Conservation (phyloP, 176 grass and related monocot species). For the Triticum timopheevii region DNA sequence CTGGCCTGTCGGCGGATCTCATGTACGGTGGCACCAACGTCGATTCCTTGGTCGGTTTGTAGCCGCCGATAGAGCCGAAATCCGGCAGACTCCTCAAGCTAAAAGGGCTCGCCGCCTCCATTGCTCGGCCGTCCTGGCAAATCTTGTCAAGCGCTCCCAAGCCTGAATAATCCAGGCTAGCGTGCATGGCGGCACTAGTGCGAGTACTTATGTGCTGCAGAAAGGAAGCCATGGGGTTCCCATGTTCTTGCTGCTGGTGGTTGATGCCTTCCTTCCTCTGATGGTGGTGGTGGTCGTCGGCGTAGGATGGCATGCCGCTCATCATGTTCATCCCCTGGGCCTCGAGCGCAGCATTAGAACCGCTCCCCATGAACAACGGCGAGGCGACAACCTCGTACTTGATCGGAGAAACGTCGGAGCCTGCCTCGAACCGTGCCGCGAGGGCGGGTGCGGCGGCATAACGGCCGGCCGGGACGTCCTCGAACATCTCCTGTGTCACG, state of each 20-base stretch:
- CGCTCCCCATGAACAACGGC: conserved; percentile 25
- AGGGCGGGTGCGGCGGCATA: conserved; percentile 14
- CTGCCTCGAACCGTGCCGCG: conserved; percentile 7
- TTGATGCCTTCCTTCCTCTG: conserved; percentile 25
- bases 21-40: conserved; percentile 26
- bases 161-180: conserved; percentile 47
- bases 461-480: conserved; percentile 26
- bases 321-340: conserved; percentile 36
- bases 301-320: conserved; percentile 32
- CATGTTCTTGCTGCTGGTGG: conserved; percentile 27
- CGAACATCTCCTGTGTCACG: conserved; percentile 45
- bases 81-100: conserved; percentile 44
- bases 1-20: conserved; percentile 34
- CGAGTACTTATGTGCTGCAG: conserved; percentile 48
- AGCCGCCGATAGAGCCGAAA: conserved; percentile 38
- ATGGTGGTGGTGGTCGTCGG: conserved; percentile 20
- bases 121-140: conserved; percentile 33
- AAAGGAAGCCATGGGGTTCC: conserved; percentile 42
- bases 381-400: conserved; percentile 55
- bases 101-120: conserved; percentile 22
- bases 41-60: conserved; percentile 32
- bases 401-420: conserved; percentile 38
- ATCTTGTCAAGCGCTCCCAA: conserved; percentile 60
- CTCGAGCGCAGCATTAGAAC: neutral
- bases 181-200: conserved; percentile 31